Percentiles rank a stretch among this genome's conserved stretches.
phyloP scores from a whole-genome alignment of 2,329 filamentous ascomycete species.

The Didymella sp. region DNA sequence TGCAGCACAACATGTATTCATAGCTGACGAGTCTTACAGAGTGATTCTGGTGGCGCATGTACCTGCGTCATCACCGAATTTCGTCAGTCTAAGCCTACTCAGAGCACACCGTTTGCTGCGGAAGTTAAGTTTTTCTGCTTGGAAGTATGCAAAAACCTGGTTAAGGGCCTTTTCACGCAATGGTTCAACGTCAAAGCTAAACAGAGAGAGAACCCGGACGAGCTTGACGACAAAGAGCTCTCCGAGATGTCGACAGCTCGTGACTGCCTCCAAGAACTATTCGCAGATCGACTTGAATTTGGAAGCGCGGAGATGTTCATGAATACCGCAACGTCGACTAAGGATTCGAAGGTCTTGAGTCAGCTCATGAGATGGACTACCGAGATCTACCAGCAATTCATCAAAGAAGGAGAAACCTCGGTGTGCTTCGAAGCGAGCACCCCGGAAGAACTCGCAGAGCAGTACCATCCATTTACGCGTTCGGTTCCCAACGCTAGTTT shows the following conservation, averaged over 20 bases:
- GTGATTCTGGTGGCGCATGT: background rate
- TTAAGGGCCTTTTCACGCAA: background rate
- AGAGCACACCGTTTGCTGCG: background rate
- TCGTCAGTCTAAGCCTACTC: background rate
- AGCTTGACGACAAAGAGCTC: background rate
- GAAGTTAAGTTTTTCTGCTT: background rate
- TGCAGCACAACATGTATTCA: background rate
- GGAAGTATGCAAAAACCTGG: background rate
- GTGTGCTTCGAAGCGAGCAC: background rate
- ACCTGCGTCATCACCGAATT: background rate
- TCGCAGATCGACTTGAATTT: background rate
- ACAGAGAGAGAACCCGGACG: background rate
- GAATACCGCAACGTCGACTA: background rate
- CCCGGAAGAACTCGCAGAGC: background rate
- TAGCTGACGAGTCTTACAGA: background rate
- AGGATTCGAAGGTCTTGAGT: background rate
- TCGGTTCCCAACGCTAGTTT: slow-evolving; percentile 13
- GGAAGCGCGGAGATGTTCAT: background rate
- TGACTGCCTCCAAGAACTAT: background rate
- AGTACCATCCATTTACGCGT: slow-evolving; percentile 22
- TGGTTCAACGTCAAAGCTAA: background rate
- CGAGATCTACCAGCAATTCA: background rate
- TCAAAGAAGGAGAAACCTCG: background rate
- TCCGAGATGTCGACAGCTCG: background rate
- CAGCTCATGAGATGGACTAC: background rate